Evolutionary conservation across 75 land plant species (phyloP), one percentile per base, ranked within the genome.

Genomic region (Selaginella tamariscina): DNA sequence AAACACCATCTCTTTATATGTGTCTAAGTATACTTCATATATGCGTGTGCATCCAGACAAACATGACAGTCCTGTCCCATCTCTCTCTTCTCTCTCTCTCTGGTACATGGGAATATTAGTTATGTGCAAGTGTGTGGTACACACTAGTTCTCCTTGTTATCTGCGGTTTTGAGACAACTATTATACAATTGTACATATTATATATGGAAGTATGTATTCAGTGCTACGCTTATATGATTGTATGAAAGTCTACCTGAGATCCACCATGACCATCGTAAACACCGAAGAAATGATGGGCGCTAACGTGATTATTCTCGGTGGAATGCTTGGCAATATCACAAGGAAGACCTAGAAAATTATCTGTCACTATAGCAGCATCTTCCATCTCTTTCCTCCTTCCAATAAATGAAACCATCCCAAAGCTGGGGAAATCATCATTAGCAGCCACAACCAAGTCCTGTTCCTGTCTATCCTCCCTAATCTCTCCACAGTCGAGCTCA

Each of bases 381-480:
- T 88, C 92, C 92, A 88, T 88, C 55, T 88, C 92, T n/a, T 80
- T 83, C 68, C 91, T 76, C 68, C 83, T 71, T 27, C 91, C 91
- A 15, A 76, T 84, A 74, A 22, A 87, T 0, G 87, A 82, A 8
- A 73, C 30, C 56, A 70, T 27, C 30, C 88, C 85, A 32, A 65
- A 79, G 65, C 68, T 78, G 0, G 82, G 82, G 55, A 60, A 44
- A 27, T 27, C 32, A 33, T 54, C 30, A 30, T 39, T 39, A 15
- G 49, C 49, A 39, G 49, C 49, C 49, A 39, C 70, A 64, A 26
- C 62, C 71, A 15, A 5, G 11, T 5, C 49, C 49, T 15, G 5
- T 15, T 5, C 49, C 27, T 2, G 20, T n/a, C 63, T 59, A 8
- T 5, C 63, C 27, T 2, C 63, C 27, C 63, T 22, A n/a, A n/a